phyloP scores from a whole-genome alignment of 805 yeast species.

The Candida namnaoensis region DNA sequence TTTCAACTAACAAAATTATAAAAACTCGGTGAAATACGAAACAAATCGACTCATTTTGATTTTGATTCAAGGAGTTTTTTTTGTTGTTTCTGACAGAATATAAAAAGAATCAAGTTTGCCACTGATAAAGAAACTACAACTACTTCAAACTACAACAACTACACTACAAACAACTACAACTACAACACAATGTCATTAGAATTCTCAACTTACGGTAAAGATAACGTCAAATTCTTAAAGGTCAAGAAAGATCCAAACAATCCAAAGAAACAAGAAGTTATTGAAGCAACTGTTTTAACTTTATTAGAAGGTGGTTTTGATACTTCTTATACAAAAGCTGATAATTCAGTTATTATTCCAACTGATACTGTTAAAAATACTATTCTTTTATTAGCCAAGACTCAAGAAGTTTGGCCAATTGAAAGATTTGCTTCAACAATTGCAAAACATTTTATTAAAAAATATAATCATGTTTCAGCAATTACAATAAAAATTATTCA shows the following conservation, averaged over 20 bases:
- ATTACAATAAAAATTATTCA: slow-evolving; percentile 62
- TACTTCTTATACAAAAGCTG: slow-evolving; percentile 76
- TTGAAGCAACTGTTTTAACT: slow-evolving; percentile 77
- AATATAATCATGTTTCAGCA: slow-evolving; percentile 72
- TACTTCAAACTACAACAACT: not conserved
- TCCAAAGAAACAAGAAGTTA: slow-evolving; percentile 69
- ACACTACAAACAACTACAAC: not conserved
- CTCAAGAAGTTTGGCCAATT: slow-evolving; percentile 79
- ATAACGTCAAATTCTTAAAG: slow-evolving; percentile 85
- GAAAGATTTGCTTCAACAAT: slow-evolving; percentile 84
- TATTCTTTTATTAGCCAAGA: slow-evolving; percentile 73
- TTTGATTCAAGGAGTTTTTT: too few relatives aligned
- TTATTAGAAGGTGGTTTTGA: slow-evolving; percentile 76
- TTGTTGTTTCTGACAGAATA: too few relatives aligned
- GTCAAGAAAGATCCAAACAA: slow-evolving; percentile 71
- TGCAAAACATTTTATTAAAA: slow-evolving; percentile 70
- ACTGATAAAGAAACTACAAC: too few relatives aligned
- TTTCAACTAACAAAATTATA: too few relatives aligned
- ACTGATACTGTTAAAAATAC: slow-evolving; percentile 94
- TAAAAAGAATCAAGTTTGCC: too few relatives aligned
- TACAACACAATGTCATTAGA: slow-evolving; percentile 13
- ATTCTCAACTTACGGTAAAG: slow-evolving; percentile 79
- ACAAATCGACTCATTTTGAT: too few relatives aligned
- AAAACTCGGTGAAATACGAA: too few relatives aligned
- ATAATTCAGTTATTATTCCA: slow-evolving; percentile 84